These are phyloP conservation scores for Lasiosphaeria ovina DNA, from an alignment of 495 filamentous ascomycete species.

Conservation along the genomic window DNA sequence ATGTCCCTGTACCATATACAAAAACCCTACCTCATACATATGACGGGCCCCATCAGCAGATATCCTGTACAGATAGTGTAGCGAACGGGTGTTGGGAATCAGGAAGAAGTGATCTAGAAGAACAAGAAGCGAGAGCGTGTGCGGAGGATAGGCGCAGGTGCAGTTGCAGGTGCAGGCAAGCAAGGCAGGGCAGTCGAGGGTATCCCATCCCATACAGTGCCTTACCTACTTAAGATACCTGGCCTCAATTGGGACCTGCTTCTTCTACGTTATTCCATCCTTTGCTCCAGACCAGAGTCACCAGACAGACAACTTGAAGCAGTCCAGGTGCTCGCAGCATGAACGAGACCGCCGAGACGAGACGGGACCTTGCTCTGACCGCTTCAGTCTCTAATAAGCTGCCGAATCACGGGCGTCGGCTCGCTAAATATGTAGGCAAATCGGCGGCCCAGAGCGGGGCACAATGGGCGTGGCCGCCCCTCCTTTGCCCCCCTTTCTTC, in stretches of 20 bases:
- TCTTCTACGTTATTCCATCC: no score
- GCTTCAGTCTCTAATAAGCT: conserved; percentile 7
- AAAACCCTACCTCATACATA: background rate
- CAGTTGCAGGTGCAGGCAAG: no score
- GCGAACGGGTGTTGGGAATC: conserved; percentile 7
- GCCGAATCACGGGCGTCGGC: conserved; percentile 27
- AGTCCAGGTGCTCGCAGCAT: conserved; percentile 15
- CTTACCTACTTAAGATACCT: no score
- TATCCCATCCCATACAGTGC: no score
- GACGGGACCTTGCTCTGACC: conserved; percentile 5
- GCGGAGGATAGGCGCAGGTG: no score
- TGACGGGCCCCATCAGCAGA: background rate
- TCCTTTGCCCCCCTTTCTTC: conserved; percentile 6
- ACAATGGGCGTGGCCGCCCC: conserved; percentile 10
- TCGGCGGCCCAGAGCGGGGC: conserved; percentile 28
- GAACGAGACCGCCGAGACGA: conserved; percentile 24
- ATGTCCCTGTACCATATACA: conserved; percentile 6
- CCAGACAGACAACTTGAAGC: no score
- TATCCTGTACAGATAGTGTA: conserved; percentile 31
- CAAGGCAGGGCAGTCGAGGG: no score
- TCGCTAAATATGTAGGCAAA: conserved; percentile 10
- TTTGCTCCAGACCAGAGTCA: no score
- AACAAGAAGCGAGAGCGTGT: background rate
- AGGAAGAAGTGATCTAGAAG: background rate
- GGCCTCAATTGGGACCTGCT: no score